Evolutionary conservation across 1,284 basidiomycete species (phyloP).

Genomic region (Tilletia setariae): DNA sequence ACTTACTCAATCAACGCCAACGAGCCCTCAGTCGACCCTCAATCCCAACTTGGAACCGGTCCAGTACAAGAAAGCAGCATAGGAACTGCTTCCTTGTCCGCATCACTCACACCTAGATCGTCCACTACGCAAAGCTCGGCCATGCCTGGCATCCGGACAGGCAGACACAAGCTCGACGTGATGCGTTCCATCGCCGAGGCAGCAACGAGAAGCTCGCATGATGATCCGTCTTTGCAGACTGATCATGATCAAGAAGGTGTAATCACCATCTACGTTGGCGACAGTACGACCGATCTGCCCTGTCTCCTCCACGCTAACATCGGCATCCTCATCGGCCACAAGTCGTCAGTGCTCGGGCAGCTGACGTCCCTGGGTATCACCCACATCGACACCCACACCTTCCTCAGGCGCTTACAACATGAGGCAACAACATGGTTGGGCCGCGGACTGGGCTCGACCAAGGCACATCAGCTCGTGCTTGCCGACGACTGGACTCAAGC

Average conservation of each 20-base stretch:
- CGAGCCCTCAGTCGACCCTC: constrained; percentile 21
- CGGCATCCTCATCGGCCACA: constrained; percentile 41
- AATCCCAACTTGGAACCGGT: background rate
- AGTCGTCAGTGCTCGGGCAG: constrained; percentile 3
- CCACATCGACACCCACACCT: background rate
- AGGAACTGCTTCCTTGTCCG: background rate
- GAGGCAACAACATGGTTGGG: no score
- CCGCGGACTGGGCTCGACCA: no score
- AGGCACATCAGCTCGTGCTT: no score
- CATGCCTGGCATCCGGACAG: constrained; percentile 31
- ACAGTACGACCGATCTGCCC: constrained; percentile 44
- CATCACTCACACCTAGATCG: background rate
- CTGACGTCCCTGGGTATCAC: background rate
- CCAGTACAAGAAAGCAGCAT: background rate
- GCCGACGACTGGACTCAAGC: no score
- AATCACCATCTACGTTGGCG: constrained; percentile 42
- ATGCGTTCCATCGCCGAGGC: constrained; percentile 17
- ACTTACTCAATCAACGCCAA: constrained; percentile 32
- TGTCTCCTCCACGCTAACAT: constrained; percentile 38
- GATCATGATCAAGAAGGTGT: background rate
- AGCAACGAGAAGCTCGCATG: no score
- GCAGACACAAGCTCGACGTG: constrained; percentile 33
- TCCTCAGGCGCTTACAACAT: background rate
- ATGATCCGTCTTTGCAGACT: background rate
- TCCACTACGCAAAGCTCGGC: background rate